Conservation (phyloP, 257 asterid genomes). For the Solanum tarijense region DNA sequence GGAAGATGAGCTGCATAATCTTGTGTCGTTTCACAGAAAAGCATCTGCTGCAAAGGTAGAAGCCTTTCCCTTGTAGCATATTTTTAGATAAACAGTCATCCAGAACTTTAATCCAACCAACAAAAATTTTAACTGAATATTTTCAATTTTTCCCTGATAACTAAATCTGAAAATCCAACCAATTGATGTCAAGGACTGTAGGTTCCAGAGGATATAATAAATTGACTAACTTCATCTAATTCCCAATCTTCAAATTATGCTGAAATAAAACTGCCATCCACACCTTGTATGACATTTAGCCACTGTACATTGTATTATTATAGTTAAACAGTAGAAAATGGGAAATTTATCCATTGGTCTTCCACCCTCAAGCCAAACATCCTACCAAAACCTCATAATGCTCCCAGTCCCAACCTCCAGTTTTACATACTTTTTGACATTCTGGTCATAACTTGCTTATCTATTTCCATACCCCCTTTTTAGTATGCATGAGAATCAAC, state of each 20-base stretch:
- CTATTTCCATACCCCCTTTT: background rate
- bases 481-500: background rate
- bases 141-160: background rate
- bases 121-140: background rate
- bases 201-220: background rate
- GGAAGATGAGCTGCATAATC: background rate
- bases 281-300: background rate
- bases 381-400: background rate
- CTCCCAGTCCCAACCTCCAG: background rate
- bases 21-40: background rate
- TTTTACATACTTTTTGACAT: background rate
- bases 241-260: background rate
- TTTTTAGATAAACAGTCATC: background rate
- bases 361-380: background rate
- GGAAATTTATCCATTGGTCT: background rate
- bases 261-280: background rate
- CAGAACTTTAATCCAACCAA: background rate
- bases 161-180: background rate
- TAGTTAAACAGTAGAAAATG: background rate
- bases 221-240: background rate
- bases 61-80: background rate
- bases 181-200: background rate
- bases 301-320: background rate
- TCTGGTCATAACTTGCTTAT: background rate
- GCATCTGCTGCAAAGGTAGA: background rate